Base-by-base conservation (phyloP, 2,329 filamentous ascomycete species). In the Ophiostoma angusticollis region DNA sequence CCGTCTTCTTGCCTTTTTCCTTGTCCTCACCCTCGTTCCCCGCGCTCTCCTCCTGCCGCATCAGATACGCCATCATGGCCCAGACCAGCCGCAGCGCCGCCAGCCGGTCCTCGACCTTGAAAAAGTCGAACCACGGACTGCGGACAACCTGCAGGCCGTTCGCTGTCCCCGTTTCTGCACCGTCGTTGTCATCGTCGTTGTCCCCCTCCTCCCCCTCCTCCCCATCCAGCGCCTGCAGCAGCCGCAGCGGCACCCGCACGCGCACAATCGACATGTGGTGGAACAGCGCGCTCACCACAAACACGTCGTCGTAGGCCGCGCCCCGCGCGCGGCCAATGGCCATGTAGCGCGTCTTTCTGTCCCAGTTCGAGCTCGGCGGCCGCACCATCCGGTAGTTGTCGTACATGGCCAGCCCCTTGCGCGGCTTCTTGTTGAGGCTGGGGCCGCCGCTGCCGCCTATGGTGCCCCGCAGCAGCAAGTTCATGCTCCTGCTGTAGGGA, bases 371-470 rank as follows among this genome's bases (percentile, higher is more conserved):
- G 9, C 68, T 56, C 0, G 75, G 74, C 8, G 68, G 70, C 2
- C 71, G 64, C 31, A 79, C 61, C 63, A 73, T 76, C 41, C 75
- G 67, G 55, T 79, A 79, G 48, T 65, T 71, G 51, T 79, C 74
- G 51, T 78, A 79, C 33, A 77, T 64, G 44, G 64, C 66, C 53
- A 72, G 57, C 37, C 63, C 72, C 53, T 70, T 74, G 43, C 70
- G 66, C 27, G 65, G 55, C 45, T 66, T 72, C 54, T 72, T 72
- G 25, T 49, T 53, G 3, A 53, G 46, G 57, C 37, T 19, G 13
- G 31, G 9, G 4, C 12, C 17, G 3, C 37, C 25, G 8, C 30
- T 22, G 12, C 32, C 31, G 27, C 27, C 27, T n/a, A n/a, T n/a
- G n/a, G n/a, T n/a, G n/a, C n/a, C n/a, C n/a, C n/a, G n/a, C n/a